Conservation (phyloP, 2,329 filamentous ascomycete species). For the Pleochaeta shiraiana region DNA sequence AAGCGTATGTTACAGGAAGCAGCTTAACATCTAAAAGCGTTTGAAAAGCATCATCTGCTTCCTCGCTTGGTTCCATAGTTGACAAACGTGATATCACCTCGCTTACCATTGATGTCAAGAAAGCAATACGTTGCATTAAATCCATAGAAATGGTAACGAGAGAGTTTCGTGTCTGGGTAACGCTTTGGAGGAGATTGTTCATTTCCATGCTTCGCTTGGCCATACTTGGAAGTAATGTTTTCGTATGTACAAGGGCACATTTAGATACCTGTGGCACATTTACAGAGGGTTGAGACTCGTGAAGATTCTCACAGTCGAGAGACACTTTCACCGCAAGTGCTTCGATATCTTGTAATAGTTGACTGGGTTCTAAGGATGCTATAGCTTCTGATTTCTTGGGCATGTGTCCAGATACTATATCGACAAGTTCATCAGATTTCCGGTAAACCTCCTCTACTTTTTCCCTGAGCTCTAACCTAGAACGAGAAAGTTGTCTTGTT, state of each 20-base stretch:
- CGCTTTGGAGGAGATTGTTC: conserved; percentile 35
- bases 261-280: conserved; percentile 40
- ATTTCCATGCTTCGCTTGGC: conserved; percentile 35
- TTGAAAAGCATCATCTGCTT: conserved; percentile 62
- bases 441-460: conserved; percentile 35
- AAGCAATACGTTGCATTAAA: conserved; percentile 66
- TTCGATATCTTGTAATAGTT: conserved; percentile 66
- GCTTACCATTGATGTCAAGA: conserved; percentile 54
- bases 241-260: conserved; percentile 39
- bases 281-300: conserved; percentile 42
- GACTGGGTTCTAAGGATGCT: conserved; percentile 39
- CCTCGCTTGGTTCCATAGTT: conserved; percentile 46
- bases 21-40: conserved; percentile 60
- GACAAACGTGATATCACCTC: conserved; percentile 51
- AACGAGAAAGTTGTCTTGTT: conserved; percentile 35
- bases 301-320: conserved; percentile 61
- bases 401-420: conserved; percentile 35
- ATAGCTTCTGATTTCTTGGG: conserved; percentile 31
- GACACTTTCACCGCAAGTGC: conserved; percentile 70
- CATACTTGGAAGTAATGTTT: conserved; percentile 35
- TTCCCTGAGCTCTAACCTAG: conserved; percentile 37
- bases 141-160: conserved; percentile 42
- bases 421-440: conserved; percentile 37
- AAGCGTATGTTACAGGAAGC: conserved; percentile 75
- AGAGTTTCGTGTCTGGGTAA: conserved; percentile 42